Base-by-base conservation (phyloP, 2,329 filamentous ascomycete genomes). In the Pestalotiopsis sp. region DNA sequence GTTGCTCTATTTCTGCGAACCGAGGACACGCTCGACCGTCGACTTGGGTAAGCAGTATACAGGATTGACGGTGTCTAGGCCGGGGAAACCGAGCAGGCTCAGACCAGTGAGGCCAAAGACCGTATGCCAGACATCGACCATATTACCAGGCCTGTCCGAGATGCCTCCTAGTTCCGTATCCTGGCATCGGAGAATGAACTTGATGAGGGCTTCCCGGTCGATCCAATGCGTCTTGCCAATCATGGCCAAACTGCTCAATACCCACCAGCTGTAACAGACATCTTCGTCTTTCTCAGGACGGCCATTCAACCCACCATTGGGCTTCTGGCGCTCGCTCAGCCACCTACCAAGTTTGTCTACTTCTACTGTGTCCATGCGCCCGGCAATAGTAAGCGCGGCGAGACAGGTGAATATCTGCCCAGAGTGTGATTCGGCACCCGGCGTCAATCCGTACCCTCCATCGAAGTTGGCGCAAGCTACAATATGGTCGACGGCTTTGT, bases 211-310 rank as follows among this genome's bases (percentile, higher is more conserved):
- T 68, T 91, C 86, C 64, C 90, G 88, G 82, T 99, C 93, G 77
- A 99, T 97, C 96, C 96, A 99, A 79, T 98, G 93, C 66, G 94
- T 87, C 67, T 91, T 91, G 66, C 88, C 90, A 73, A 99, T 93
- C 87, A 98, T 98, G 60, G 92, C 91, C 73, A 99, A 83, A 78
- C 95, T 97, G 77, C 93, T 95, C 76, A 95, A 84, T 59, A 98
- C 96, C 96, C 96, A 99, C 96, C 96, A 99, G 79, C 94, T 97
- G 82, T 99, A 99, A 83, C 96, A 99, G 14, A 97, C 95, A 79
- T 99, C 96, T 78, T 97, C 95, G 71, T 93, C 83, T 84, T 99
- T 99, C 82, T 98, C 96, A 0, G 96, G 96, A 63, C 96, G 88
- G 2, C 96, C 96, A 78, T 99, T 99, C 64, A 99, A 83, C 0